phyloP scores from a whole-genome alignment of 805 yeast species.

The Spencermartinsiella europaea region DNA sequence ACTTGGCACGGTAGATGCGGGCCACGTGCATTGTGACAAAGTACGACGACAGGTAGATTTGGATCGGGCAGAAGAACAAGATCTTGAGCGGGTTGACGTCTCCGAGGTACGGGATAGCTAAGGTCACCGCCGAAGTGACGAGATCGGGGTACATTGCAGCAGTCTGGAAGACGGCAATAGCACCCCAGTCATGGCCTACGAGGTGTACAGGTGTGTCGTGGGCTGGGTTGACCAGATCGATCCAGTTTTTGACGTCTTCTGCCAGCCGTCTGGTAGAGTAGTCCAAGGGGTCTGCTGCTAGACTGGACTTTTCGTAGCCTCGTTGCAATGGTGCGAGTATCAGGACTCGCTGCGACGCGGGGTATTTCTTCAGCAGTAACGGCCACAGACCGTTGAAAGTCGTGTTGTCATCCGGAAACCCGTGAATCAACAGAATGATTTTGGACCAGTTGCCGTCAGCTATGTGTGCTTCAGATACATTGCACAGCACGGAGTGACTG shows the following conservation, averaged over 20 bases:
- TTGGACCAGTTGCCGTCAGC: background rate
- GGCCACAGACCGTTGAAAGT: slow-evolving; percentile 20
- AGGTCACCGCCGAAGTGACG: slow-evolving; percentile 17
- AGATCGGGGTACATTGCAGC: slow-evolving; percentile 19
- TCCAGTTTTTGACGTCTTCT: slow-evolving; percentile 15
- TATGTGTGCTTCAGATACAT: background rate
- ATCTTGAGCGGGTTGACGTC: slow-evolving; percentile 8
- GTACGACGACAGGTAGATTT: slow-evolving; percentile 25
- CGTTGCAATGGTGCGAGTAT: slow-evolving; percentile 24
- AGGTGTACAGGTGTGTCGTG: slow-evolving; percentile 19
- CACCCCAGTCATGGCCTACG: slow-evolving; percentile 31
- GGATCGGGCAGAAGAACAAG: slow-evolving; percentile 17
- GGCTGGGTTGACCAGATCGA: slow-evolving; percentile 14
- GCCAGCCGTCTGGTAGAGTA: slow-evolving; percentile 18
- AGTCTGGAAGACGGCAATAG: slow-evolving; percentile 20
- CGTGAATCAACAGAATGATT: slow-evolving; percentile 23
- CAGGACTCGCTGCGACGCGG: slow-evolving; percentile 12
- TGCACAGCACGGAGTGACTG: background rate
- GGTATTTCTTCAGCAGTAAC: slow-evolving; percentile 10
- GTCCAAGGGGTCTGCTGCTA: slow-evolving; percentile 5
- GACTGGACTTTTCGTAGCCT: slow-evolving; percentile 26
- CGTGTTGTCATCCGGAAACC: slow-evolving; percentile 25
- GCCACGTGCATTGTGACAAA: slow-evolving; percentile 25
- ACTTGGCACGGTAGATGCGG: slow-evolving; percentile 17
- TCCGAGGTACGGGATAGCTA: slow-evolving; percentile 25